These are phyloP conservation scores for Coniosporium apollinis DNA, from an alignment of 495 filamentous ascomycete genomes.

Conservation along the genomic window DNA sequence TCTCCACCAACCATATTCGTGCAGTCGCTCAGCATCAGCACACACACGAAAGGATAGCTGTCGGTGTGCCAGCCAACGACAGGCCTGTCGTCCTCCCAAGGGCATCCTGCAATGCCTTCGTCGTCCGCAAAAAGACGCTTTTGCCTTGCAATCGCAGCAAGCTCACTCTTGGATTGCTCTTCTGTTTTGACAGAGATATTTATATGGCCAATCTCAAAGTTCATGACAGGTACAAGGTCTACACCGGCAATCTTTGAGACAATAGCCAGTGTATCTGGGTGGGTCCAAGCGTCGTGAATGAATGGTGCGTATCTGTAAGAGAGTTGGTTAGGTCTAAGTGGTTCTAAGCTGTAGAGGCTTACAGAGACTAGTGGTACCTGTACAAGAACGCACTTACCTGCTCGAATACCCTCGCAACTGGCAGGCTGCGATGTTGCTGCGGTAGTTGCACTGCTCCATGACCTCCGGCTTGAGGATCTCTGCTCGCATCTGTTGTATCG, in stretches of 20 bases:
- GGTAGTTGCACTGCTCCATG: constrained; percentile 45
- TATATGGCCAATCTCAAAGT: constrained; percentile 59
- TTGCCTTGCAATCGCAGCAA: constrained; percentile 22
- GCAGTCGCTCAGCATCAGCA: constrained; percentile 59
- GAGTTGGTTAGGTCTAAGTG: background rate
- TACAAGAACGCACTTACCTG: constrained; percentile 39
- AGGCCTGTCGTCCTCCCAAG: constrained; percentile 44
- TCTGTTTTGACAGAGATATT: constrained; percentile 47
- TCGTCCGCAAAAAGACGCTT: constrained; percentile 26
- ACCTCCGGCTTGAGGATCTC: constrained; percentile 50
- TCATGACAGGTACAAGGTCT: constrained; percentile 51
- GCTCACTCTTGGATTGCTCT: constrained; percentile 34
- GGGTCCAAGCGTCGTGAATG: constrained; percentile 53
- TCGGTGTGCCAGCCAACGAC: constrained; percentile 62
- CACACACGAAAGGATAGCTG: constrained; percentile 62
- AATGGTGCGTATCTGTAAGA: constrained; percentile 41
- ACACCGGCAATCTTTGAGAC: constrained; percentile 60
- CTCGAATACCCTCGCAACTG: constrained; percentile 52
- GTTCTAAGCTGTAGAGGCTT: background rate
- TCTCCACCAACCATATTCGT: constrained; percentile 56
- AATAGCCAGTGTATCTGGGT: constrained; percentile 43
- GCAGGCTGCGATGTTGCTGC: constrained; percentile 46
- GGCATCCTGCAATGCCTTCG: constrained; percentile 32
- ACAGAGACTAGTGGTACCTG: constrained; percentile 10
- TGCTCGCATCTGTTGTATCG: constrained; percentile 44